A percentile compares a stretch with the other conserved stretches of the same genome.
These are phyloP conservation scores for Parastagonospora avenae DNA, from an alignment of 2,329 filamentous ascomycete genomes.

Conservation along the genomic window DNA sequence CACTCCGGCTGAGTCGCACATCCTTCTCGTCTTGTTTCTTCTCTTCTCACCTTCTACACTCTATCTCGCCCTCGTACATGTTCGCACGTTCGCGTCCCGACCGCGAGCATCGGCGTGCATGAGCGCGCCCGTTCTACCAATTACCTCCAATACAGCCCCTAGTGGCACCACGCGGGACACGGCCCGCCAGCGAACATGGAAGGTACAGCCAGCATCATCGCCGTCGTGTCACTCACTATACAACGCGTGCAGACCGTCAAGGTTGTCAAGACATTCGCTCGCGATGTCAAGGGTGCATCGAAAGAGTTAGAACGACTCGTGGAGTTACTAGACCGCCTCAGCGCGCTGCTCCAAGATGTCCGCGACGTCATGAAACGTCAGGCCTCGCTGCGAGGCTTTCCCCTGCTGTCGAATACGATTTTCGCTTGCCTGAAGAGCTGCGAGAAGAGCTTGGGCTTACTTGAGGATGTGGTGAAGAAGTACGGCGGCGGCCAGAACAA, in stretches of 20 bases:
- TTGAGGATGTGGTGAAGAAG: conserved; percentile 2
- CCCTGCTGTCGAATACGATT: conserved; percentile 11
- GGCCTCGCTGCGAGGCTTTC: conserved; percentile 6
- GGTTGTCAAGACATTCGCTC: conserved; percentile 10
- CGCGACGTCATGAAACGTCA: conserved; percentile 4
- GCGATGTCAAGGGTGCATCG: conserved; percentile 13
- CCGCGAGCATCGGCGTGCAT: too few species aligned
- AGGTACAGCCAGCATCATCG: conserved; percentile 18
- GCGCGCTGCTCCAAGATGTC: conserved; percentile 7
- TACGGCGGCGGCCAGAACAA: neutral
- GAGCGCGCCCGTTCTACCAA: too few species aligned
- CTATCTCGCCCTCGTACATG: too few species aligned
- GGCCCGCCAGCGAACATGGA: neutral
- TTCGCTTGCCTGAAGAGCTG: conserved; percentile 12
- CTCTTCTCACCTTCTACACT: too few species aligned
- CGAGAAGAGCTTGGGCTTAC: conserved; percentile 9
- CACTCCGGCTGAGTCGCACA: too few species aligned
- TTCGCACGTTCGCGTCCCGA: too few species aligned
- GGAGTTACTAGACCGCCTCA: conserved; percentile 7
- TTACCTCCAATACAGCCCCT: too few species aligned
- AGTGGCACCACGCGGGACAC: neutral
- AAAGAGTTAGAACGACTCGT: conserved; percentile 16
- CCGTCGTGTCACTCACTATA: conserved; percentile 16
- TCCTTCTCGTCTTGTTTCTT: too few species aligned
- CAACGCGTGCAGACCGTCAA: conserved; percentile 16